Percentiles rank a stretch among this genome's conserved stretches.
phyloP scores from a whole-genome alignment of 192 early-diverging fungal genomes.

The Borealophlyctis nickersoniae region DNA sequence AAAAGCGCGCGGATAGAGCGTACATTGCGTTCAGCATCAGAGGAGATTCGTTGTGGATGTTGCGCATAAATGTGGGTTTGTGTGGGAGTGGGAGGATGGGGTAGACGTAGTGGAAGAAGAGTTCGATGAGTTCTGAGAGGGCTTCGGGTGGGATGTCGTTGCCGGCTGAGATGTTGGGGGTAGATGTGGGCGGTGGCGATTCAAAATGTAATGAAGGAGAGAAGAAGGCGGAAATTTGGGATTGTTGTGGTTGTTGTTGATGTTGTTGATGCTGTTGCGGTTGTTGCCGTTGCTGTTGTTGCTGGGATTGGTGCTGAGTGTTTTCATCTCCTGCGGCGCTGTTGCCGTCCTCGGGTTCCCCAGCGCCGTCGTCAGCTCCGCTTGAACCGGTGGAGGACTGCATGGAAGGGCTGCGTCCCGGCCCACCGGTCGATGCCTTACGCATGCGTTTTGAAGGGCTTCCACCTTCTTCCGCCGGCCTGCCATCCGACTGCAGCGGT shows the following conservation, averaged over 20 bases:
- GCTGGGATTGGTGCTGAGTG: background rate
- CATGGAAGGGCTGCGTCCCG: background rate
- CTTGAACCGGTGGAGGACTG: background rate
- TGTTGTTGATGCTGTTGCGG: background rate
- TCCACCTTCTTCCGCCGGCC: background rate
- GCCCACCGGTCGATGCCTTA: background rate
- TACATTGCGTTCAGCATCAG: constrained; percentile 43
- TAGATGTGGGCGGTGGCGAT: constrained; percentile 3
- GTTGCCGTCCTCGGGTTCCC: constrained; percentile 1
- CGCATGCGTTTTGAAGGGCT: too few relatives aligned
- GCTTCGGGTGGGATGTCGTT: constrained; percentile 32
- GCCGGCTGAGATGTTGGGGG: constrained; percentile 5
- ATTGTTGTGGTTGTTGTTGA: background rate
- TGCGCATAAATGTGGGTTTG: constrained; percentile 23
- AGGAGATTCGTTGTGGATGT: constrained; percentile 22
- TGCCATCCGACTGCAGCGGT: constrained; percentile 9
- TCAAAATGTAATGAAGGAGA: background rate
- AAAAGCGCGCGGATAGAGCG: constrained; percentile 41
- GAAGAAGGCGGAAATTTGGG: background rate
- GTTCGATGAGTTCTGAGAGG: constrained; percentile 31
- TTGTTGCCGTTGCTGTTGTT: background rate
- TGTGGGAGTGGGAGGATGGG: constrained; percentile 36
- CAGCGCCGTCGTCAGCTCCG: background rate
- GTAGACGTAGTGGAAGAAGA: constrained; percentile 37
- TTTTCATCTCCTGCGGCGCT: background rate